These are phyloP conservation scores for Cyamopsis tetragonoloba DNA, from an alignment of 306 rosid species.

Conservation along the genomic window DNA sequence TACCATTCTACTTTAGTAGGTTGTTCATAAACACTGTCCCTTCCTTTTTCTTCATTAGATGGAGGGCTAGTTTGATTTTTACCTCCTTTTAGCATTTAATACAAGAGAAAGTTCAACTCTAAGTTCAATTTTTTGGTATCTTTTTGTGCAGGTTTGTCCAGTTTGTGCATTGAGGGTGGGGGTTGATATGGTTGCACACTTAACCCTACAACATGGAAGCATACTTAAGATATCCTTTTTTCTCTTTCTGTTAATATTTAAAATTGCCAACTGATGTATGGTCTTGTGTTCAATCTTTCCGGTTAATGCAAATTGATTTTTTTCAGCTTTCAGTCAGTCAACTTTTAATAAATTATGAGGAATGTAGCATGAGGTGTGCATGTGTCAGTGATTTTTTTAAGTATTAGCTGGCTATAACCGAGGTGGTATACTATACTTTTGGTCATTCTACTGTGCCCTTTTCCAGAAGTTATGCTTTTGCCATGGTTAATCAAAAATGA, in stretches of 20 bases:
- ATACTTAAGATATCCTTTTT: conserved; percentile 95
- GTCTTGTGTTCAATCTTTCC: not conserved
- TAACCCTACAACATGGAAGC: conserved; percentile 89
- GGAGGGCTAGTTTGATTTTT: not conserved
- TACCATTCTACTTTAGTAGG: not conserved
- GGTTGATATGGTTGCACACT: conserved; percentile 95
- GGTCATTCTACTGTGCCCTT: not conserved
- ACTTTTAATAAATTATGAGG: not conserved
- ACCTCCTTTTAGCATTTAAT: not conserved
- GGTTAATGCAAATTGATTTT: not conserved
- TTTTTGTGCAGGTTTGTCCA: conserved; percentile 79
- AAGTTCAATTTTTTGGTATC: not conserved
- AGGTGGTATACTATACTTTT: no score
- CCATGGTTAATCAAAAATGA: not conserved
- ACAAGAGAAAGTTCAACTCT: not conserved
- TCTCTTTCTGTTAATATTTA: conserved; percentile 6
- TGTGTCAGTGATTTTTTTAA: not conserved
- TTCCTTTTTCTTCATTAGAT: not conserved
- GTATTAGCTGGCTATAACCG: no score
- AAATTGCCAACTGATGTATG: not conserved
- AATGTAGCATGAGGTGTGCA: not conserved
- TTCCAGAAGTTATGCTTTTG: not conserved
- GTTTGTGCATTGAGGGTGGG: conserved; percentile 94
- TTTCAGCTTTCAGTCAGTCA: not conserved
- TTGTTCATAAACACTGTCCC: not conserved